Base-by-base conservation (phyloP, 2,329 filamentous ascomycete genomes). In the Macrophomina tecta region DNA sequence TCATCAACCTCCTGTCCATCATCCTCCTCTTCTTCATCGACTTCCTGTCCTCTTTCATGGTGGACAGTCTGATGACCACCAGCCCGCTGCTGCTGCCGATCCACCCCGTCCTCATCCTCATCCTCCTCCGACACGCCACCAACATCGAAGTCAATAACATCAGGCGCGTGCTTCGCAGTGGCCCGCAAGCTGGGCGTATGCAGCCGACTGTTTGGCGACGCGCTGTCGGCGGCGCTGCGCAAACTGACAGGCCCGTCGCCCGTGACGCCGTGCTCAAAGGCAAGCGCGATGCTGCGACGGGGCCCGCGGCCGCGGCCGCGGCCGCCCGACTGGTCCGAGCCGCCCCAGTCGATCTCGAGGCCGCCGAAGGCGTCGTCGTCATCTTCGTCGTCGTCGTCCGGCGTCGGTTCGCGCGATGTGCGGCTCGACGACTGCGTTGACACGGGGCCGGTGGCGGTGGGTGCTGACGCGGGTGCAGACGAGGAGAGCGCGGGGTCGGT, bases 221-320 rank as follows among this genome's bases (percentile, higher is more conserved):
- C 72, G 56, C 73, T 81, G 66, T 75, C 81, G 7, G 81, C 80
- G 0, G 80, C 81, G 68, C 78, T 80, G 16, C 77, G 78, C 45
- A 83, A 74, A 16, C 76, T 79, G 52, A 82, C 82, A 2, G 81
- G 82, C 3, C 81, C 80, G 32, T 74, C 73, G 28, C 72, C 73
- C 0, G 76, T 75, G 1, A 79, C 69, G 32, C 72, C 65, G 66
- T 74, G 69, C 58, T 73, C 67, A 62, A 77, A 65, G 48, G 73
- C 74, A 0, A 76, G 71, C 18, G 71, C 65, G 51, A 73, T 56
- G 69, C 71, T 55, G 76, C 68, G 16, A 72, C 70, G 36, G 66
- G 67, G 49, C 69, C 70, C 23, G 23, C 23, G 48, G 75, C 69
- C 9, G 4, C 49, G 30, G 32, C 51, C 52, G 45, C 45, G 36